Percentiles rank a stretch among this genome's conserved stretches.
Conservation (phyloP, 805 yeast genomes). For the Candida vaughaniae region DNA sequence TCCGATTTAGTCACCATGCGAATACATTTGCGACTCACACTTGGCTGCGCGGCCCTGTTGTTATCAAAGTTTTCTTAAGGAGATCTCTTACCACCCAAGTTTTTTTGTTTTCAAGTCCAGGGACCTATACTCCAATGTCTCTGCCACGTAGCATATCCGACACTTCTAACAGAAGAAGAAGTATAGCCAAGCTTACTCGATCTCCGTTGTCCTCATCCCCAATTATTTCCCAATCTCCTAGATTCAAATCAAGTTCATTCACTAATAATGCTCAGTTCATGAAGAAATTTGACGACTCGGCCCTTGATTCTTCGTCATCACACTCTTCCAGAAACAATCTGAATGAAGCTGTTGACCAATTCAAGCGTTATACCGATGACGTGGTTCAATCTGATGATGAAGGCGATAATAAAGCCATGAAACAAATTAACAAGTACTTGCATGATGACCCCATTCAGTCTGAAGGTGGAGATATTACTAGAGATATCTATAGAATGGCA, state of each 20-base stretch:
- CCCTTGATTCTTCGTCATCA: constrained; percentile 7
- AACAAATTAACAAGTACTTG: constrained; percentile 8
- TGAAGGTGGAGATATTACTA: constrained; percentile 53
- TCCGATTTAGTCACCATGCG: too few species aligned
- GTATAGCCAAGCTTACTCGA: constrained; percentile 32
- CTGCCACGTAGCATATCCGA: constrained; percentile 17
- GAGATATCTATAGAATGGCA: constrained; percentile 42
- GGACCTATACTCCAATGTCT: too few species aligned
- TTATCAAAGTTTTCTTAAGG: too few species aligned
- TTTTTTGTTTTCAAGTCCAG: too few species aligned
- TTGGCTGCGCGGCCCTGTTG: too few species aligned
- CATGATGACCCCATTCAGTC: constrained; percentile 25
- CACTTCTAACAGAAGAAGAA: constrained; percentile 19
- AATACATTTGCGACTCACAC: too few species aligned
- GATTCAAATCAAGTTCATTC: constrained; percentile 11
- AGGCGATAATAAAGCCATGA: neutral
- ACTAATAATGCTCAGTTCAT: constrained; percentile 19
- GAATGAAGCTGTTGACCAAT: neutral
- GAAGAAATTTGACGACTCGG: constrained; percentile 12
- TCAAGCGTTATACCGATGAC: neutral
- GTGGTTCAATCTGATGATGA: constrained; percentile 6
- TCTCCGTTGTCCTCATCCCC: constrained; percentile 28
- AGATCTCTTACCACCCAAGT: too few species aligned
- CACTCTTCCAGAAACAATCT: constrained; percentile 12
- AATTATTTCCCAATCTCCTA: constrained; percentile 18